phyloP scores from a whole-genome alignment of 106 monocot genomes.

The Platanthera guangdongensis region DNA sequence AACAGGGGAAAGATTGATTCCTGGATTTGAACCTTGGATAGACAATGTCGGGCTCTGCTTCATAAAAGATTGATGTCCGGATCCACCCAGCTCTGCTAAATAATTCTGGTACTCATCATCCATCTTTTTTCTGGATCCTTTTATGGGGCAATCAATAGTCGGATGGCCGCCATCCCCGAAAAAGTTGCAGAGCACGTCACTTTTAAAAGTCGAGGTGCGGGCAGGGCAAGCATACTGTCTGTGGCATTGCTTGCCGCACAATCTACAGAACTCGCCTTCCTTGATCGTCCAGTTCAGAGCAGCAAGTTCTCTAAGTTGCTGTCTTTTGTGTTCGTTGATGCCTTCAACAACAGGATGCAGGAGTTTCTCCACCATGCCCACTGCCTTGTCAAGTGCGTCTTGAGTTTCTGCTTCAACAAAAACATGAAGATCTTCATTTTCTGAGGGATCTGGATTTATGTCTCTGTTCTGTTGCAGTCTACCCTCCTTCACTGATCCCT shows the following conservation, averaged over 20 bases:
- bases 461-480: slow-evolving; percentile 89
- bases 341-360: slow-evolving; percentile 85
- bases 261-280: slow-evolving; percentile 86
- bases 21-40: too few species aligned
- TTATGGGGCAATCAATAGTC: slow-evolving; percentile 83
- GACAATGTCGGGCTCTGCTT: too few species aligned
- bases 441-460: slow-evolving; percentile 65
- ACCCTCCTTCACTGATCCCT: slow-evolving; percentile 86
- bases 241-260: slow-evolving; percentile 88
- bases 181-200: slow-evolving; percentile 79
- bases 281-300: slow-evolving; percentile 89
- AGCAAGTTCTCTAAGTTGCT: slow-evolving; percentile 90
- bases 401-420: slow-evolving; percentile 89
- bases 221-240: slow-evolving; percentile 86
- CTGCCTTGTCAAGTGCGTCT: slow-evolving; percentile 81
- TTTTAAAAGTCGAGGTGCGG: slow-evolving; percentile 69
- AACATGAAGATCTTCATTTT: slow-evolving; percentile 94
- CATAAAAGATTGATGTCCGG: too few species aligned
- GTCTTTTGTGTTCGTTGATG: slow-evolving; percentile 89
- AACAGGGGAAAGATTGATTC: too few species aligned
- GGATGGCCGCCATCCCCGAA: slow-evolving; percentile 97
- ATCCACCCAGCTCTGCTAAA: too few species aligned
- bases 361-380: slow-evolving; percentile 90
- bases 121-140: too few species aligned
- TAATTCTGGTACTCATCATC: too few species aligned